Evolutionary conservation across 1,284 basidiomycete species (phyloP), one percentile per base, ranked within the genome.

Genomic region (Hemileia vastatrix): DNA sequence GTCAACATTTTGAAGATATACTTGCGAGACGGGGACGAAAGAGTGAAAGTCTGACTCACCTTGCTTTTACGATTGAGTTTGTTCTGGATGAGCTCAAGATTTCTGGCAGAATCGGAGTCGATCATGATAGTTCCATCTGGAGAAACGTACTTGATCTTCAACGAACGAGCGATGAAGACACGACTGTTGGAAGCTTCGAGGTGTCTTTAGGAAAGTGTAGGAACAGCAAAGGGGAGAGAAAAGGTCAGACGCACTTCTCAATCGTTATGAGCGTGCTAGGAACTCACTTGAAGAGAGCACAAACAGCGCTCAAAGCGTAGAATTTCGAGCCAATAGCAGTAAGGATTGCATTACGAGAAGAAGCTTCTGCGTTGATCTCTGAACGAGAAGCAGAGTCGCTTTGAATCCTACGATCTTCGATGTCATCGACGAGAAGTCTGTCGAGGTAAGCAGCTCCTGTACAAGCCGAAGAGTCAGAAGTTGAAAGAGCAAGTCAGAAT

Each of bases 111-210:
- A 63, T 92, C 90, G 0, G 84, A 81, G 72, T 95, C 92, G 68
- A 97, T 88, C 81, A 94, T 83, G 86, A 95, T 88, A 0, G 89
- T 92, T 0, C 90, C 82, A 69, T 81, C 87, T 0, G 88, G 84
- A 1, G 88, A 83, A 0, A 83, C 80, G 72, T 87, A 94, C 11
- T 81, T 80, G 65, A 96, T 90, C 31, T 83, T 82, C n/a, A 96
- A 78, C 6, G 87, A 90, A 8, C 78, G 79, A 0, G 82, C 78
- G 0, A 85, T 80, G 72, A 89, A 94, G 11, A 82, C 81, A 0
- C 82, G 82, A 65, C 86, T 86, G 55, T 86, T 76, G 45, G 81
- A 81, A 1, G 76, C 75, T 71, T 90, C 85, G 11, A 85, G 80
- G 68, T 87, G n/a, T n/a, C n/a, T n/a, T n/a, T n/a, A n/a, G n/a